phyloP scores from a whole-genome alignment of 2,329 filamentous ascomycete species.

The Capronia americana region DNA sequence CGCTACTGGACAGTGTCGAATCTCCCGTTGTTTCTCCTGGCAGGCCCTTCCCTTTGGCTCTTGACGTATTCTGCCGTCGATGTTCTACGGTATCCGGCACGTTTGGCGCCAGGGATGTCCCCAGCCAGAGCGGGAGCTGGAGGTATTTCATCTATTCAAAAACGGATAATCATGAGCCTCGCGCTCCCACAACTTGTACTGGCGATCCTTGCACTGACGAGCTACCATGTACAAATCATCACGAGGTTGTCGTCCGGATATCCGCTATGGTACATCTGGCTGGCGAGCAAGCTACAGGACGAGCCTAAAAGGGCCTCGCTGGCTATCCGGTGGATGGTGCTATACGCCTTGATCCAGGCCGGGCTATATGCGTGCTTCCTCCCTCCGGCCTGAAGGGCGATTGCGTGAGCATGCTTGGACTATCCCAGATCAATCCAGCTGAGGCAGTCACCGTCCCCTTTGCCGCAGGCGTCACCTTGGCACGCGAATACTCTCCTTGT shows the following conservation, averaged over 20 bases:
- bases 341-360: constrained; percentile 84
- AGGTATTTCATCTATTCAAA: constrained; percentile 14
- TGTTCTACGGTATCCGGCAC: constrained; percentile 14
- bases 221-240: constrained; percentile 93
- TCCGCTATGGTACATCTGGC: constrained; percentile 85
- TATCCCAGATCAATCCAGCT: background rate
- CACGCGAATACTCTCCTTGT: constrained; percentile 40
- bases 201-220: constrained; percentile 73
- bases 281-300: constrained; percentile 46
- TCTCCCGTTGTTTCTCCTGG: constrained; percentile 84
- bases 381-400: constrained; percentile 72
- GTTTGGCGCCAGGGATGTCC: constrained; percentile 1
- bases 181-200: constrained; percentile 76
- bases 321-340: constrained; percentile 71
- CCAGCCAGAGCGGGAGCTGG: background rate
- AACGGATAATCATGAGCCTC: constrained; percentile 53
- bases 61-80: constrained; percentile 65
- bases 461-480: constrained; percentile 25
- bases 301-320: constrained; percentile 32
- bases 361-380: constrained; percentile 88
- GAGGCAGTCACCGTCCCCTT: background rate
- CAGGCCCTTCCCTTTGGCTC: constrained; percentile 75
- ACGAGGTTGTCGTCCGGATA: constrained; percentile 87
- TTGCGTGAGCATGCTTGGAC: background rate
- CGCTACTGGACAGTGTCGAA: constrained; percentile 90